These are phyloP conservation scores for Tillandsia leiboldiana DNA, from an alignment of 176 grass and related monocot genomes.

Conservation along the genomic window DNA sequence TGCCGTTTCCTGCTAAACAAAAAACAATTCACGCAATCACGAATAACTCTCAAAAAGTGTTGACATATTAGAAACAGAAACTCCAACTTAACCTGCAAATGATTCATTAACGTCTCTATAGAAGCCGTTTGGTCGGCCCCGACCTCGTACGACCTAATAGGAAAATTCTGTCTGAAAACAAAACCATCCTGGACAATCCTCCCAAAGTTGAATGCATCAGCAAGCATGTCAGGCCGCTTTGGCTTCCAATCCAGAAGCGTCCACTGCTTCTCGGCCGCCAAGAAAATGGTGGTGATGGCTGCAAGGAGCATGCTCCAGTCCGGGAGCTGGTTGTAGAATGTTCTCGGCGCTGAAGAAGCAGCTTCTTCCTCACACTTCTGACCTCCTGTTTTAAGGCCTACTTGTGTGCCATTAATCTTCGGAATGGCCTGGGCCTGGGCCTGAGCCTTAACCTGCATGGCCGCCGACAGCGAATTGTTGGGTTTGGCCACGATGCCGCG, in stretches of 20 bases:
- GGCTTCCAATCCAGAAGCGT: slow-evolving; percentile 94
- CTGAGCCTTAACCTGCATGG: slow-evolving; percentile 58
- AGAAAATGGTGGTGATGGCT: slow-evolving; percentile 85
- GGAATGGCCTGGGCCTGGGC: slow-evolving; percentile 54
- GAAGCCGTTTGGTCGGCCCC: slow-evolving; percentile 94
- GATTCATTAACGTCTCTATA: slow-evolving; percentile 97
- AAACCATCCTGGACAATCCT: slow-evolving; percentile 79
- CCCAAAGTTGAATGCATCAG: slow-evolving; percentile 76
- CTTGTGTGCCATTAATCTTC: slow-evolving; percentile 76
- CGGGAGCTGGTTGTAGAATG: slow-evolving; percentile 86
- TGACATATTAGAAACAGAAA: neutral
- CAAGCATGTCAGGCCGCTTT: slow-evolving; percentile 90
- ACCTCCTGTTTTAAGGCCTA: slow-evolving; percentile 32
- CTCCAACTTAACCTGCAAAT: slow-evolving; percentile 68
- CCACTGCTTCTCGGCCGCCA: slow-evolving; percentile 95
- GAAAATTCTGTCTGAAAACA: slow-evolving; percentile 91
- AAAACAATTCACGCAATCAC: neutral
- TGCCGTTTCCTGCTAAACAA: slow-evolving; percentile 29
- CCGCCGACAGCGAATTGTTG: slow-evolving; percentile 17
- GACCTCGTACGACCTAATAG: slow-evolving; percentile 95
- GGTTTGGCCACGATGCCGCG: slow-evolving; percentile 55
- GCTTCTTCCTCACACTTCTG: slow-evolving; percentile 26
- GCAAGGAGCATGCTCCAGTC: slow-evolving; percentile 99
- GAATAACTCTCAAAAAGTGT: neutral
- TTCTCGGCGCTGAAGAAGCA: slow-evolving; percentile 44